Evolutionary conservation across 805 yeast species (phyloP), one percentile per base, ranked within the genome.

Genomic region (Sporopachydermia quercuum): DNA sequence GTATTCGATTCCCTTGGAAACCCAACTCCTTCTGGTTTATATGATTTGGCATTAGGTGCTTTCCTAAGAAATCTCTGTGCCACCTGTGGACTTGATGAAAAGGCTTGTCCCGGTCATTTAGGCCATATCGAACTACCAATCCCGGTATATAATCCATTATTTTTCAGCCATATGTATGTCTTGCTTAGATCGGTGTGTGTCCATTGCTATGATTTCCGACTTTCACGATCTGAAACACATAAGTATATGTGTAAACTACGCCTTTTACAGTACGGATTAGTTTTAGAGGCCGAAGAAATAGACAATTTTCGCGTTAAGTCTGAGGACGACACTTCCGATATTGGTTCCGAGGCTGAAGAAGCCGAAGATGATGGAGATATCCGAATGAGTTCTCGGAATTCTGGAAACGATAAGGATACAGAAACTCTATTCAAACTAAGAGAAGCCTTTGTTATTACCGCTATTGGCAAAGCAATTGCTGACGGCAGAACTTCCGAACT

Each of bases 51-150:
- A n/a, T 64, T 91, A 34, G 99, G 99, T 48, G 97, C 98, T 1
- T 91, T 86, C 53, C 65, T 85, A 45, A 71, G 78, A 53, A 84
- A 89, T 57, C 68, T 82, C 43, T 86, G 99, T 72, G 71, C 91
- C 16, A 89, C 97, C 1, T 91, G 99, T 71, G 96, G 97, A 15
- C 67, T 89, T 45, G 95, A 87, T 56, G 96, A 89, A 49, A 76
- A 80, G 54, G 78, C 74, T 50, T 91, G 99, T 65, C 96, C 96
- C 3, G 99, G 99, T 37, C 99, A 91, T 59, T 85, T 86, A 59
- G 99, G 99, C 45, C 98, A 91, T 59, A 86, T 91, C 47, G 96
- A 89, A 57, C 70, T 91, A 47, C 99, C 99, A 4, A 78, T 86
- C 35, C 94, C 97, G 3, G 93, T 84, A 36, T 91, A 85, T 66